Evolutionary conservation across 495 filamentous ascomycete genomes (phyloP).

Genomic region (Penicillium silybi): DNA sequence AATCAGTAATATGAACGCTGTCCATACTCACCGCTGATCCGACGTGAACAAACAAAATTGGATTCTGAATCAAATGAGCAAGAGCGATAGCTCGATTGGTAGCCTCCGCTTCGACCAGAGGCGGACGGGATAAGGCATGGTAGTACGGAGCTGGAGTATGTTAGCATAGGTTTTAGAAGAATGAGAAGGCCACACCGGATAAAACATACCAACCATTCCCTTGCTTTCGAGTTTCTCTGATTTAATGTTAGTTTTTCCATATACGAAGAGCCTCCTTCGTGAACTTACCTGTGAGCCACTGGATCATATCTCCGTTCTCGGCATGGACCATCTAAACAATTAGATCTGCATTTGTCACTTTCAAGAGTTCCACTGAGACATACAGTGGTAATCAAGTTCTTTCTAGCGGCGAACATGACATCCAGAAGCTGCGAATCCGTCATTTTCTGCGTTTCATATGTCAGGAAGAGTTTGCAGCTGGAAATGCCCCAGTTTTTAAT

Average conservation of each 20-base stretch:
- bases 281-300: slow-evolving; percentile 9
- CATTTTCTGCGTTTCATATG: slow-evolving; percentile 9
- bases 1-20: background rate
- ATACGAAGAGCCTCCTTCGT: background rate
- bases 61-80: slow-evolving; percentile 38
- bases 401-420: slow-evolving; percentile 9
- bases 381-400: slow-evolving; percentile 14
- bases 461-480: slow-evolving; percentile 15
- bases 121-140: slow-evolving; percentile 33
- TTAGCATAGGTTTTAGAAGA: background rate
- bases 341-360: background rate
- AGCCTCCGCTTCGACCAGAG: slow-evolving; percentile 36
- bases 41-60: slow-evolving; percentile 47
- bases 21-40: slow-evolving; percentile 13
- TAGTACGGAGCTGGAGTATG: slow-evolving; percentile 24
- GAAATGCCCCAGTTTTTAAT: slow-evolving; percentile 12
- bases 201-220: slow-evolving; percentile 9
- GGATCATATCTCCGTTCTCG: slow-evolving; percentile 18
- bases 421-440: slow-evolving; percentile 14
- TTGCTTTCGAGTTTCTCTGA: slow-evolving; percentile 8
- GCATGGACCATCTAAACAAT: slow-evolving; percentile 15
- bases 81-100: slow-evolving; percentile 45
- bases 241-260: background rate
- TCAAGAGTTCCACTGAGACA: background rate
- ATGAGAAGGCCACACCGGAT: background rate